phyloP scores from a whole-genome alignment of 2,329 filamentous ascomycete species.

The Ophioceras dolichostomum region DNA sequence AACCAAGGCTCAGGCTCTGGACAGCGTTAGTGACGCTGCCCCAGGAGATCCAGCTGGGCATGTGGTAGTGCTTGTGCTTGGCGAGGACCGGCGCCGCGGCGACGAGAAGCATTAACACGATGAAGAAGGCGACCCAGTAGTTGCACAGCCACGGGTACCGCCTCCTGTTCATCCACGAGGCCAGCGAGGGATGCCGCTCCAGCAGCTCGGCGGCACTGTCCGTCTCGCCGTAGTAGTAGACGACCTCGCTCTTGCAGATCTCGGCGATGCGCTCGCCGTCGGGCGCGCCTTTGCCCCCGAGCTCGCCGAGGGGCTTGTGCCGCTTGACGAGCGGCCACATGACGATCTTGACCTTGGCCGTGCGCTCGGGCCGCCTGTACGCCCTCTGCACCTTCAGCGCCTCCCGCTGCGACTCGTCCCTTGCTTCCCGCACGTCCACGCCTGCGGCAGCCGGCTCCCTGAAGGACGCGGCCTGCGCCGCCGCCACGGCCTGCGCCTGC shows the following conservation, averaged over 20 bases:
- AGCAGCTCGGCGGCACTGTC: slow-evolving; percentile 3
- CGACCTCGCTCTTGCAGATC: slow-evolving; percentile 13
- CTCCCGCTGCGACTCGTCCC: neutral
- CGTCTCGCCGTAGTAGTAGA: slow-evolving; percentile 17
- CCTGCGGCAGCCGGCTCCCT: neutral
- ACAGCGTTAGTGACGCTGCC: too few species aligned
- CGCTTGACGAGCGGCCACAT: slow-evolving; percentile 17
- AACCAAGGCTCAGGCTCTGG: too few species aligned
- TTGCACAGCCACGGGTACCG: too few species aligned
- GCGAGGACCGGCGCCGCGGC: too few species aligned
- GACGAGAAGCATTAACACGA: neutral
- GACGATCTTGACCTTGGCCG: slow-evolving; percentile 18
- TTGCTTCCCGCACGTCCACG: neutral
- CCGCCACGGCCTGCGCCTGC: slow-evolving; percentile 4
- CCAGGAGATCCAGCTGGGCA: too few species aligned
- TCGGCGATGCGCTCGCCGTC: slow-evolving; percentile 10
- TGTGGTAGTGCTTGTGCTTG: too few species aligned
- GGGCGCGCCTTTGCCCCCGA: slow-evolving; percentile 1
- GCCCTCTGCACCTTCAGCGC: neutral
- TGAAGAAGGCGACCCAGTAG: slow-evolving; percentile 1
- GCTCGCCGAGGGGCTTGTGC: slow-evolving; percentile 9
- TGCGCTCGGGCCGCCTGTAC: slow-evolving; percentile 1
- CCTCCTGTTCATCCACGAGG: too few species aligned
- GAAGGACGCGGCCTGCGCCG: neutral
- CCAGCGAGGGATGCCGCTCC: slow-evolving; percentile 9